Conservation (phyloP, 352 stramenopile genomes). For the Globisporangium iwayamae region DNA sequence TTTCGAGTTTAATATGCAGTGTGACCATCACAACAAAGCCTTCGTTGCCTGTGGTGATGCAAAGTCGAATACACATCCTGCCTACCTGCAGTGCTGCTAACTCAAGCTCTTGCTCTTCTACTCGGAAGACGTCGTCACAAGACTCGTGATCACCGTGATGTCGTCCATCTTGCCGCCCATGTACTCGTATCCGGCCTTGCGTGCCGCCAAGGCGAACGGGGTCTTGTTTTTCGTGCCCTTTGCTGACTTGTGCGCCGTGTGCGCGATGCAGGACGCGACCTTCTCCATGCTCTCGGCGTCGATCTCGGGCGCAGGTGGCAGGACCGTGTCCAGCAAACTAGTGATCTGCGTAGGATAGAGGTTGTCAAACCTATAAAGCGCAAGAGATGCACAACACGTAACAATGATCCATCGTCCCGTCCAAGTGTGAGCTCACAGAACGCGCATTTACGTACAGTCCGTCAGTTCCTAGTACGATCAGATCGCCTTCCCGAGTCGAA, state of each 20-base stretch:
- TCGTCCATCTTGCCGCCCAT: constrained; percentile 89
- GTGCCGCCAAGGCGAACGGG: constrained; percentile 71
- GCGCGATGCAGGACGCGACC: constrained; percentile 71
- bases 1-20: not conserved
- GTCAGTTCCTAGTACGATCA: constrained; percentile 93
- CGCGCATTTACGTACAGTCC: constrained; percentile 71
- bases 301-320: constrained; percentile 46
- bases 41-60: not conserved
- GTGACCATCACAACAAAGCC: not conserved
- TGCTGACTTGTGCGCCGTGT: constrained; percentile 76
- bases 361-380: constrained; percentile 90
- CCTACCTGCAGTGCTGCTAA: not conserved
- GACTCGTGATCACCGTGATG: constrained; percentile 84
- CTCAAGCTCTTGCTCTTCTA: not conserved
- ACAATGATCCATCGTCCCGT: not conserved
- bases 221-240: constrained; percentile 69
- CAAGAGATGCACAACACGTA: not conserved
- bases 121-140: constrained; percentile 36
- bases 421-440: not conserved
- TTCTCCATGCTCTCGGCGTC: constrained; percentile 70
- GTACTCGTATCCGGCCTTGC: constrained; percentile 76
- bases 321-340: constrained; percentile 57
- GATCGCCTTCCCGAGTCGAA: constrained; percentile 80
- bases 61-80: not conserved
- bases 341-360: constrained; percentile 87